Base-by-base conservation (phyloP, 108 stramenopile species). In the Cyclostephanos invisitatus region DNA sequence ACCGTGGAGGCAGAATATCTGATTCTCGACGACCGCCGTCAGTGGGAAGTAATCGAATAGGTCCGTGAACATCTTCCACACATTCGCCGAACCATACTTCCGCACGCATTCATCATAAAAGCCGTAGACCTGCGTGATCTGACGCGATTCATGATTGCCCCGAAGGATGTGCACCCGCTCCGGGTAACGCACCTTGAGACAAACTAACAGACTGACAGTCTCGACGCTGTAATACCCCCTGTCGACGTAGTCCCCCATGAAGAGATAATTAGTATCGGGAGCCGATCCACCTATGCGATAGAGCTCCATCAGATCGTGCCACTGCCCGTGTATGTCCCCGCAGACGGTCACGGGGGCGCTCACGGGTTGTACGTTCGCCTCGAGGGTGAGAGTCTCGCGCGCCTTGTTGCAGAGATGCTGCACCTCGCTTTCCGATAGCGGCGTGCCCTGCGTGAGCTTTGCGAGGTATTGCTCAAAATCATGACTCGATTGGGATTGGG, bases 221-320 rank as follows among this genome's bases (percentile, higher is more conserved):
- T 99, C 98, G 40, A 99, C 94, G 40, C 93, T 95, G 78, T 98
- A 99, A 70, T 98, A 99, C 1, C 98, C 98, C 57, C 98, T 82
- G 78, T 99, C 98, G 46, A 99, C 94, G 70, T 98, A 99, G 78
- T 99, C 99, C 12, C 99, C 99, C 96, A 98, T 96, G 80, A 99
- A 99, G 40, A 99, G 74, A 79, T 98, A 99, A 75, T 99, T 99
- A 7, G 97, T 98, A 72, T 96, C 95, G 8, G 97, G 97, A 9
- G 96, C 90, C 70, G 89, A 86, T 14, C 98, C 98, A 22, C 97
- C 97, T 64, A 97, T 96, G 18, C 88, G 85, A 69, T 90, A 97
- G 46, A 97, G 81, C 70, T 97, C 95, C 87, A 94, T 91, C 36
- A 97, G 86, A 76, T 97, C 97, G 80, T 97, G 91, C 84, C 91